Conservation (phyloP, 441 rosid genomes). For the Biscutella laevigata region DNA sequence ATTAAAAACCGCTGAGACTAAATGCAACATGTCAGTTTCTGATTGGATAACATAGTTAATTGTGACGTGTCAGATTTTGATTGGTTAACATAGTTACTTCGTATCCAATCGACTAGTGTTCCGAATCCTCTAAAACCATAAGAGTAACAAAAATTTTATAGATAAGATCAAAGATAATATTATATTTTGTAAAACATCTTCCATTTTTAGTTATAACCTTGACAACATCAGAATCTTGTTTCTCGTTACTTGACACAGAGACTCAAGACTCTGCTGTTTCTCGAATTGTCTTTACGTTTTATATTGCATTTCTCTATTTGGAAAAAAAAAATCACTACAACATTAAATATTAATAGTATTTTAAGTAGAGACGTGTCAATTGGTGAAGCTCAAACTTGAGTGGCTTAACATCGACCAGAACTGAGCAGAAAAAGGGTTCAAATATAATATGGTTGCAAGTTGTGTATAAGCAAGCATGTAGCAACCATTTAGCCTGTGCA, state of each 20-base stretch:
- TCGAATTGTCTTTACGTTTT: no score
- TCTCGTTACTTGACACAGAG: no score
- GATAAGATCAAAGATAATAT: no score
- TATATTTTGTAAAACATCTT: no score
- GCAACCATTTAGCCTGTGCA: constrained; percentile 20
- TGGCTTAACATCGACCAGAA: constrained; percentile 19
- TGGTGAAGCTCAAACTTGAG: constrained; percentile 16
- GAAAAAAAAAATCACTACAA: background rate
- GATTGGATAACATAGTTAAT: no score
- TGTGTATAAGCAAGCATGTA: background rate
- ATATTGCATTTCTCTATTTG: no score
- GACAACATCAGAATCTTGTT: no score
- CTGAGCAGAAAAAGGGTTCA: background rate
- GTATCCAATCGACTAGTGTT: constrained; percentile 6
- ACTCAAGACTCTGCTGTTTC: no score
- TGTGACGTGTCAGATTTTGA: constrained; percentile 2
- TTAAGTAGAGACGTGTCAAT: constrained; percentile 14
- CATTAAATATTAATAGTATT: background rate
- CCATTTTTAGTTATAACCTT: no score
- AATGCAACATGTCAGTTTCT: no score
- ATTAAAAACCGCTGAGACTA: no score
- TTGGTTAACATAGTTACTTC: background rate
- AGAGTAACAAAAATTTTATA: no score
- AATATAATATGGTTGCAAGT: constrained; percentile 2
- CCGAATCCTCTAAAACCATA: constrained; percentile 20